Conservation (phyloP, 73 alveolate genomes). For the Durusdinium trenchii region DNA sequence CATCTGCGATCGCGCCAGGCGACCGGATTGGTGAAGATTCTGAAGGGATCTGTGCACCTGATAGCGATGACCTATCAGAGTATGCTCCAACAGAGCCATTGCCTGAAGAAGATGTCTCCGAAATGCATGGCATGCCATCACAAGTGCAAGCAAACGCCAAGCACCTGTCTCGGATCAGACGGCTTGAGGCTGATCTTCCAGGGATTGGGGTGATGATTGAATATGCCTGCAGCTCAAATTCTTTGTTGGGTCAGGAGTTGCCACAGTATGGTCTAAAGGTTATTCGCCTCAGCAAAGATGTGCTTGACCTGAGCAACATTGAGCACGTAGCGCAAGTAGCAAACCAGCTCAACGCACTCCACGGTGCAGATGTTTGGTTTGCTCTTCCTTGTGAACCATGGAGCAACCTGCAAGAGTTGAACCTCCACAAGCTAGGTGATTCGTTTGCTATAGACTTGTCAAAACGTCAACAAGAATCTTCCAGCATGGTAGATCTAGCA, state of each 20-base stretch:
- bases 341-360: neutral
- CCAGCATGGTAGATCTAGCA: neutral
- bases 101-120: neutral
- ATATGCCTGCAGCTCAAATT: neutral
- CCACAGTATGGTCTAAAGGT: neutral
- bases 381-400: neutral
- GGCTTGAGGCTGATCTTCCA: neutral
- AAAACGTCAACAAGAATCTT: neutral
- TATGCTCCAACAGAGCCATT: neutral
- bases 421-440: neutral
- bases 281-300: neutral
- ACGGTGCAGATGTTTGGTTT: constrained; percentile 2
- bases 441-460: neutral
- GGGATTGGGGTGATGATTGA: neutral
- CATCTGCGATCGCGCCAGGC: constrained; percentile 4
- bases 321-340: neutral
- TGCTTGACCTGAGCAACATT: neutral
- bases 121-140: neutral
- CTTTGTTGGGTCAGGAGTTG: neutral
- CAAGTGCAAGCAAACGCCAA: neutral
- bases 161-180: neutral
- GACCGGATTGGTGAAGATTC: neutral
- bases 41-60: neutral
- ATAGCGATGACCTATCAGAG: constrained; percentile 12
- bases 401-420: neutral